Evolutionary conservation across 2,329 filamentous ascomycete genomes (phyloP).

Genomic region (Colletotrichum incanum): DNA sequence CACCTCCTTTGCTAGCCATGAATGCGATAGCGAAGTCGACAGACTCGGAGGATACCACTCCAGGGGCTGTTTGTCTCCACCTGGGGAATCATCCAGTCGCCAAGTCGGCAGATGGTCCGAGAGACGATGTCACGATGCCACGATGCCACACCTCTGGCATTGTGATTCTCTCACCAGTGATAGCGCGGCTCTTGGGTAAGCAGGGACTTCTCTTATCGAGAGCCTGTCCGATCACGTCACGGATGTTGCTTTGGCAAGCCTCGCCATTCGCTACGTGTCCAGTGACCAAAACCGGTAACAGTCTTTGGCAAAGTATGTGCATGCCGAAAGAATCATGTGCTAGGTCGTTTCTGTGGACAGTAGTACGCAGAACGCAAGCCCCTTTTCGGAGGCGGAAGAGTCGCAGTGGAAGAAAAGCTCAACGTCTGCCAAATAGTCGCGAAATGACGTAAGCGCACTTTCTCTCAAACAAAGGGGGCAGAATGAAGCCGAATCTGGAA

Average conservation of each 20-base stretch:
- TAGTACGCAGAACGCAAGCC: background rate
- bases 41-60: background rate
- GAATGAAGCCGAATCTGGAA: constrained; percentile 3
- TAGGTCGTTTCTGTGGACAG: no score
- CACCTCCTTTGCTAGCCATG: background rate
- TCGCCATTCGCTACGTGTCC: no score
- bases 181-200: no score
- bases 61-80: background rate
- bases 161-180: no score
- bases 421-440: constrained; percentile 4
- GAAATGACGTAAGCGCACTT: constrained; percentile 15
- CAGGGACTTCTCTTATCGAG: no score
- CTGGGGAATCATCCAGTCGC: background rate
- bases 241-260: no score
- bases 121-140: constrained; percentile 28
- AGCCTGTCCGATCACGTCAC: no score
- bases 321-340: no score
- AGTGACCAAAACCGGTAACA: no score
- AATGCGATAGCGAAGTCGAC: background rate
- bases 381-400: background rate
- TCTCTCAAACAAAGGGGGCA: constrained; percentile 14
- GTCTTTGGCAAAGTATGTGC: no score
- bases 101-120: constrained; percentile 26
- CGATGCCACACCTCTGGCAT: background rate
- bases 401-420: background rate